Base-by-base conservation (phyloP, 2,329 filamentous ascomycete genomes). In the Penicillium sp. region DNA sequence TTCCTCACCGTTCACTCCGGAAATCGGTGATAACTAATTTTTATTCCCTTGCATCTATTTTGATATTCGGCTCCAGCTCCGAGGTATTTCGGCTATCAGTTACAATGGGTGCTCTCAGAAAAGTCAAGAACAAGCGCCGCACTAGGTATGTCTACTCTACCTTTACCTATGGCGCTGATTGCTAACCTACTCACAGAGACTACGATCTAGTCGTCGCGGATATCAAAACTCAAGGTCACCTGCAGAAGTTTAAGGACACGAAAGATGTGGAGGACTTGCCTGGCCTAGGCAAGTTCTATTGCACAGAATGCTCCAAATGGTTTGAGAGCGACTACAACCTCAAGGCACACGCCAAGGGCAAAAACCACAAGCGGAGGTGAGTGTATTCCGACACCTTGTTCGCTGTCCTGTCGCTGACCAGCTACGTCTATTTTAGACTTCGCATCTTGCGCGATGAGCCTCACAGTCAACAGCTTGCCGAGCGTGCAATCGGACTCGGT, bases 221-320 rank as follows among this genome's bases (percentile, higher is more conserved):
- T 73, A 76, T 97, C 54, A 79, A 82, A 61, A 89, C 88, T 31
- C 83, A 90, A 19, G 89, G 87, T 72, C 92, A 97, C 70, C 84
- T 99, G 33, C 78, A 85, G 44, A 84, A 90, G 62, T 91, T 88
- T 80, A 89, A 91, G 71, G 83, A 86, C 47, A 84, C 86, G 41
- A 95, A 96, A 70, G 85, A 88, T 6, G 77, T 83, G 22, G 93
- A 97, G 71, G 94, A 97, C 68, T 82, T 97, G 35, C 94, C 94
- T 3, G 93, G 87, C 0, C 80, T 97, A 46, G 94, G 94, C 26
- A 82, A 85, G 65, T 87, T 87, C 72, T 97, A 97, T 75, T 99
- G 94, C 74, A 81, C 88, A 16, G 89, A 96, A 75, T 99, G 94
- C 74, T 88, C 94, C 60, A 97, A 96, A 78, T 97, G 90, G 88